Evolutionary conservation across 352 stramenopile genomes (phyloP).

Genomic region (Blastocystis hominis): DNA sequence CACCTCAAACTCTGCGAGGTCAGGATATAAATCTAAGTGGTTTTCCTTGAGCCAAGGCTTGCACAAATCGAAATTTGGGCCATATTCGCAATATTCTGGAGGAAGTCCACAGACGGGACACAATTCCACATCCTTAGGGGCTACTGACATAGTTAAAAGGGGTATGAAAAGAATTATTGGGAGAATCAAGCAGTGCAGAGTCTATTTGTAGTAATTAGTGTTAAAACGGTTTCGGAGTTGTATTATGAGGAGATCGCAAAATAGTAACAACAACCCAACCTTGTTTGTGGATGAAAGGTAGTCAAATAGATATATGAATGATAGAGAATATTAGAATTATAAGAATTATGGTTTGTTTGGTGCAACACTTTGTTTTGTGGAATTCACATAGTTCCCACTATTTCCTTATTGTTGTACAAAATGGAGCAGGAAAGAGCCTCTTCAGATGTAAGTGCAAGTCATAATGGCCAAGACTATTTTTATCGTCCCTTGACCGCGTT

Average conservation of each 20-base stretch:
- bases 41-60: slow-evolving; percentile 56
- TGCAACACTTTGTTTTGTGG: too few relatives aligned
- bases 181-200: not conserved
- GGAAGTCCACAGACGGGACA: slow-evolving; percentile 54
- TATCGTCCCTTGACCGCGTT: not conserved
- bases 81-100: slow-evolving; percentile 60
- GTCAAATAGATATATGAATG: not conserved
- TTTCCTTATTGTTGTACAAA: not conserved
- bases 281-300: not conserved
- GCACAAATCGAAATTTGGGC: slow-evolving; percentile 55
- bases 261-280: not conserved
- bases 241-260: not conserved
- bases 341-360: too few relatives aligned
- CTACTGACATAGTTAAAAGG: not conserved
- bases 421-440: not conserved
- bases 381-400: not conserved
- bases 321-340: not conserved
- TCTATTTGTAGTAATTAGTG: not conserved
- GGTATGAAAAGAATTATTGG: not conserved
- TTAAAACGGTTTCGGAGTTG: not conserved
- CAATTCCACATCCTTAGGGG: slow-evolving; percentile 26
- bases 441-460: not conserved
- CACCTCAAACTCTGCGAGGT: not conserved
- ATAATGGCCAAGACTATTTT: not conserved
- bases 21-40: slow-evolving; percentile 55